phyloP scores from a whole-genome alignment of 1,284 basidiomycete genomes.

The Pterulicium gracile region DNA sequence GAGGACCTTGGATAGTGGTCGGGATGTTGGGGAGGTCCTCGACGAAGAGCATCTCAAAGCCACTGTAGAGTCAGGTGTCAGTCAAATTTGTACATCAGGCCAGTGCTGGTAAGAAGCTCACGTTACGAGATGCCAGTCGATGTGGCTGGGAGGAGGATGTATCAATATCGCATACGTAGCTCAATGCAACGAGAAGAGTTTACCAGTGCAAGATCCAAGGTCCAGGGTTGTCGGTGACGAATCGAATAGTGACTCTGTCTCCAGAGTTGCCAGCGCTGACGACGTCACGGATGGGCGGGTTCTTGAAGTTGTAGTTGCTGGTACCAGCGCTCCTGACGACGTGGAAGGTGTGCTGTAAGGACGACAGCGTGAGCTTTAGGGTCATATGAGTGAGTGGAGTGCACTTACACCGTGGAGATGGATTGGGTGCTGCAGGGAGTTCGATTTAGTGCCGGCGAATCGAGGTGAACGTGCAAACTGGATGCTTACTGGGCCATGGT shows the following conservation, averaged over 20 bases:
- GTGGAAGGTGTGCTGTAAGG: constrained; percentile 16
- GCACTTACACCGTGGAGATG: constrained; percentile 24
- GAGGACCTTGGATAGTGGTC: too few species aligned
- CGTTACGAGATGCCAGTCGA: too few species aligned
- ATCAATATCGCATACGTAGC: too few species aligned
- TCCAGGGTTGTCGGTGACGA: constrained; percentile 19
- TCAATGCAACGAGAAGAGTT: too few species aligned
- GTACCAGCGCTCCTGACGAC: constrained; percentile 24
- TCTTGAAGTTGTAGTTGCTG: constrained; percentile 20
- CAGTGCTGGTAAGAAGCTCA: too few species aligned
- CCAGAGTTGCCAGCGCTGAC: constrained; percentile 15
- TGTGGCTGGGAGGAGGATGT: too few species aligned
- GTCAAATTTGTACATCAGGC: too few species aligned
- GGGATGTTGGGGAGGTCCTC: too few species aligned
- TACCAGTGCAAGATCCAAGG: too few species aligned
- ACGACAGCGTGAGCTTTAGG: not conserved
- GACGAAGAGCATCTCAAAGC: too few species aligned
- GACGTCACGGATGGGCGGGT: constrained; percentile 22
- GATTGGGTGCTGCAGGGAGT: constrained; percentile 26
- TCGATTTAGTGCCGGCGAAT: not conserved
- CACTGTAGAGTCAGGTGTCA: too few species aligned
- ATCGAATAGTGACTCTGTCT: constrained; percentile 21
- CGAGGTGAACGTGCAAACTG: not conserved
- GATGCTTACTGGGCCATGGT: constrained; percentile 18
- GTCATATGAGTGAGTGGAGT: not conserved